Conservation (phyloP, 495 filamentous ascomycete genomes). For the Hypoxylon cercidicola region DNA sequence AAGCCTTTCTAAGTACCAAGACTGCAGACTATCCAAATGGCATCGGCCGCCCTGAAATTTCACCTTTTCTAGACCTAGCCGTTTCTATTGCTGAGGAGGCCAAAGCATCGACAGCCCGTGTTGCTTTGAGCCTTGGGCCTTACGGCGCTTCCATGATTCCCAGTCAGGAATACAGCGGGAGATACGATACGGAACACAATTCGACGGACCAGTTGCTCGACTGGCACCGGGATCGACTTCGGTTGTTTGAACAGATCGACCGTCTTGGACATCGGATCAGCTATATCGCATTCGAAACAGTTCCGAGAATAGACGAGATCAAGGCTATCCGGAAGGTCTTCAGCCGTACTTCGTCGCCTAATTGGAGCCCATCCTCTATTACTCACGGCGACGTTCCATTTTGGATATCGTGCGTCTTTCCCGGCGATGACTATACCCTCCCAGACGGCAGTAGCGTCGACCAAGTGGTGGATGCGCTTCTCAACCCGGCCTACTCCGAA, state of each 20-base stretch:
- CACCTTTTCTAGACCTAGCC: conserved; percentile 45
- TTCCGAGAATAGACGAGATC: conserved; percentile 68
- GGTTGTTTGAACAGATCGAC: conserved; percentile 52
- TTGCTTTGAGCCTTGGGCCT: conserved; percentile 69
- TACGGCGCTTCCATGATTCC: conserved; percentile 74
- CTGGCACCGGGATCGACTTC: conserved; percentile 68
- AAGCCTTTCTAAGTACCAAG: conserved; percentile 60
- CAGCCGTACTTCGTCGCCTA: conserved; percentile 33
- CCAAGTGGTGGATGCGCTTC: conserved; percentile 57
- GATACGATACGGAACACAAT: conserved; percentile 62
- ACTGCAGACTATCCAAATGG: conserved; percentile 37
- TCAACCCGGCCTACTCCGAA: conserved; percentile 43
- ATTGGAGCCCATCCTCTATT: conserved; percentile 3
- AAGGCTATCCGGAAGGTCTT: conserved; percentile 62
- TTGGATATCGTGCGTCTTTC: conserved; percentile 74
- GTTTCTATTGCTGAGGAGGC: conserved; percentile 52
- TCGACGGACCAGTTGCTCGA: conserved; percentile 52
- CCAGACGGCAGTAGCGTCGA: conserved; percentile 58
- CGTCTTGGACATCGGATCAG: conserved; percentile 49
- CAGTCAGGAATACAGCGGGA: conserved; percentile 70
- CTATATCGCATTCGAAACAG: conserved; percentile 72
- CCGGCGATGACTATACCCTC: conserved; percentile 53
- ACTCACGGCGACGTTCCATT: conserved; percentile 48
- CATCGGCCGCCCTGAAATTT: conserved; percentile 35
- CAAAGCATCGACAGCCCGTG: conserved; percentile 28